Evolutionary conservation across 2,329 filamentous ascomycete genomes (phyloP).

Genomic region (Fusarium anguioides): DNA sequence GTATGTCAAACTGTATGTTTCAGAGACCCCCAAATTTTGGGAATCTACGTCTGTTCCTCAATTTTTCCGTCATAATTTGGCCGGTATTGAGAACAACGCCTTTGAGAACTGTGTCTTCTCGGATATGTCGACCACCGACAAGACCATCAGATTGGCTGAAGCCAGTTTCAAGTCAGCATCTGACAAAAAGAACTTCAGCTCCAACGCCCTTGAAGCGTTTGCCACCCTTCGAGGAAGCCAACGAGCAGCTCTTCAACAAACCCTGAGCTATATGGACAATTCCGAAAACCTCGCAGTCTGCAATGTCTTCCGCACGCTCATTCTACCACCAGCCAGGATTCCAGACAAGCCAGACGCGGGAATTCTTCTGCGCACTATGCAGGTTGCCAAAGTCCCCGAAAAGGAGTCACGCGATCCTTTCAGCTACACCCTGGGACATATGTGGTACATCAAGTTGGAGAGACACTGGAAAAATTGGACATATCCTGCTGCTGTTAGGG

Average conservation of each 20-base stretch:
- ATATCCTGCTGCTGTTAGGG: conserved; percentile 28
- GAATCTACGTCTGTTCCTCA: not conserved
- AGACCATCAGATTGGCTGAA: conserved; percentile 1
- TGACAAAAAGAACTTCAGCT: not conserved
- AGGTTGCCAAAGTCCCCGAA: conserved; percentile 37
- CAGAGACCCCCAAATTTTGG: conserved; percentile 27
- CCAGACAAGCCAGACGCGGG: conserved; percentile 35
- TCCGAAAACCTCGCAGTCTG: conserved; percentile 52
- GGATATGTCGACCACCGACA: conserved; percentile 38
- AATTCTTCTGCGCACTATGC: conserved; percentile 38
- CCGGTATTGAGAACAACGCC: conserved; percentile 48
- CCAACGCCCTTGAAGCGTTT: conserved; percentile 40
- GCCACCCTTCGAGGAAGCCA: conserved; percentile 55
- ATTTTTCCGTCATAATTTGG: conserved; percentile 47
- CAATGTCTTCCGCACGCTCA: conserved; percentile 52
- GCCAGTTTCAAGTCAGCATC: conserved; percentile 15
- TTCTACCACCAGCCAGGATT: conserved; percentile 47
- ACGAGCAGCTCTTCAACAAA: conserved; percentile 59
- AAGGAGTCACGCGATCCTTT: conserved; percentile 44
- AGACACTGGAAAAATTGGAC: conserved; percentile 37
- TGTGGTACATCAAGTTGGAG: conserved; percentile 34
- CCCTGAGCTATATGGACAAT: conserved; percentile 53
- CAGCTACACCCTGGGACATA: conserved; percentile 43
- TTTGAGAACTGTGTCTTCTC: conserved; percentile 51
- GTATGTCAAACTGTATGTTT: conserved; percentile 24